Evolutionary conservation across 495 filamentous ascomycete species (phyloP), one percentile per base, ranked within the genome.

Genomic region (Friedmanniomyces simplex): DNA sequence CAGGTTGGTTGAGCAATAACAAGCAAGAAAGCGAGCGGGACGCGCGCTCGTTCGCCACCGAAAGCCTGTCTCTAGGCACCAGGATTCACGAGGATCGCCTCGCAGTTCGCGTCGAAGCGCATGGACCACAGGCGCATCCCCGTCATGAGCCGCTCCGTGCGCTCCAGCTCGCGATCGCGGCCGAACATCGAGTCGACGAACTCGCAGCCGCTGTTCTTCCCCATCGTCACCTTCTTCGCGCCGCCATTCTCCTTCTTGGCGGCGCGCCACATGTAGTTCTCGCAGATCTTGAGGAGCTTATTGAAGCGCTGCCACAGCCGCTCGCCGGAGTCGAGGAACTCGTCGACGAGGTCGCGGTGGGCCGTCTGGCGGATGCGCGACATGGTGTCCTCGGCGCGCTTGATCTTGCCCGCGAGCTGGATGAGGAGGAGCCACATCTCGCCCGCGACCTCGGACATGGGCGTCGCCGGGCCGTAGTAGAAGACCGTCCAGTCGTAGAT

Each of bases 401-500:
- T 95, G 72, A 95, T 81, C 76, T 97, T 98, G 64, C 89, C 89
- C 26, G 91, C 86, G n/a, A 97, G 79, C 71, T 95, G 88, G 73
- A 96, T 96, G 58, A 97, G 78, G 43, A 96, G 76, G 30, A 96
- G 80, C 93, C 93, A 98, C 59, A 98, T 73, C 66, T 96, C 90
- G 67, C 93, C 93, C 20, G 93, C 91, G 68, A 95, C 83, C 58
- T 96, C 90, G 41, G 89, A 82, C 68, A 96, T 90, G 58, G 93
- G 88, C 2, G 88, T 89, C 26, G 81, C 81, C 12, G 89, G 79
- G 41, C 89, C 89, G 62, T 94, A 86, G 69, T 86, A 84, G 74
- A 88, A 96, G 58, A 96, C 88, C 30, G 93, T 96, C 93, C 93
- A 98, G 78, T 98, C 95, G 75, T 95, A 98, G 69, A 98, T 91